These are phyloP conservation scores for Fusarium pilosicola DNA, from an alignment of 2,329 filamentous ascomycete genomes.

Conservation along the genomic window DNA sequence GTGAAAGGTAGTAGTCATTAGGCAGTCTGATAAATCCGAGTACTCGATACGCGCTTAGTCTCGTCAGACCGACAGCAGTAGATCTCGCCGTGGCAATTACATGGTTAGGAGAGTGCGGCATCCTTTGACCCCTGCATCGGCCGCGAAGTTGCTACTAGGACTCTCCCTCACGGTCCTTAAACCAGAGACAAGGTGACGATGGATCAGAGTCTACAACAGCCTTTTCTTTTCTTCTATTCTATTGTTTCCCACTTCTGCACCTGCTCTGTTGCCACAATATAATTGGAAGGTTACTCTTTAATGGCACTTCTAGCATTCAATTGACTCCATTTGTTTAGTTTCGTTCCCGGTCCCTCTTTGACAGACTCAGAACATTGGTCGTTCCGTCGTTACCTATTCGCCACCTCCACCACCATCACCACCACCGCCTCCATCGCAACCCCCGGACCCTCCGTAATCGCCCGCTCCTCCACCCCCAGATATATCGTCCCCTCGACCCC, in stretches of 20 bases:
- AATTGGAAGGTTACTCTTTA: no score
- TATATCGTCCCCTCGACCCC: not conserved
- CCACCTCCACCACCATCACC: not conserved
- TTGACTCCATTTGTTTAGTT: not conserved
- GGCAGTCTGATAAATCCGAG: not conserved
- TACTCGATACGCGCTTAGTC: not conserved
- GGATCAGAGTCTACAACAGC: not conserved
- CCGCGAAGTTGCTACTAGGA: no score
- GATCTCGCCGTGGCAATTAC: not conserved
- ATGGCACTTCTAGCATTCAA: no score
- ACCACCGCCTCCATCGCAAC: not conserved
- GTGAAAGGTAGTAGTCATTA: not conserved
- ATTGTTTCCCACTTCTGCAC: not conserved
- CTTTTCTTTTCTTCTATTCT: not conserved
- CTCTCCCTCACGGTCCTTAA: not conserved
- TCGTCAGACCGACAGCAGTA: not conserved
- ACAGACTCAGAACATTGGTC: accelerated
- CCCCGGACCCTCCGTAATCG: not conserved
- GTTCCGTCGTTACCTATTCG: not conserved
- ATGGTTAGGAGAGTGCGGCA: not conserved
- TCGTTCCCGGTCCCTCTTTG: not conserved
- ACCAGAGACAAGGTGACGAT: no score
- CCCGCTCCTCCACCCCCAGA: not conserved
- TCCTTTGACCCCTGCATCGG: not conserved
- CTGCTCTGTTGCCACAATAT: not conserved